Conservation (phyloP, 2,329 filamentous ascomycete species). For the Aspergillus melleus region DNA sequence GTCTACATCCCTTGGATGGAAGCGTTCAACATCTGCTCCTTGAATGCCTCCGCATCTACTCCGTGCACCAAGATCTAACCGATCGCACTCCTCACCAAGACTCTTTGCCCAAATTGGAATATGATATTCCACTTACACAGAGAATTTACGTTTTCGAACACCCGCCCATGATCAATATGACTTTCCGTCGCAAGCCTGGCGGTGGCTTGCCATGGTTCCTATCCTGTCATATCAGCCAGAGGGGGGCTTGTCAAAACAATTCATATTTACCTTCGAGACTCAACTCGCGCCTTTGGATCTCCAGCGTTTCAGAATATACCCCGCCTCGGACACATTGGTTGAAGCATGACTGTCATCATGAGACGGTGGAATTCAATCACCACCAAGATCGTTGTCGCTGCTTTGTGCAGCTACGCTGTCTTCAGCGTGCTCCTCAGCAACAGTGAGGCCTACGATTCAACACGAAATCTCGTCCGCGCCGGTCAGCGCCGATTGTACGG, state of each 20-base stretch:
- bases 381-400: conserved; percentile 4
- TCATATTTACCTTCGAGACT: not conserved
- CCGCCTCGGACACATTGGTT: not conserved
- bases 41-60: no score
- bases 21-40: not conserved
- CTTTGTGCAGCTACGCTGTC: conserved; percentile 4
- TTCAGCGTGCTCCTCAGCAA: conserved; percentile 1
- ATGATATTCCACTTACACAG: not conserved
- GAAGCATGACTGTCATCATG: conserved; percentile 8
- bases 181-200: not conserved
- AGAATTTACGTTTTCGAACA: not conserved
- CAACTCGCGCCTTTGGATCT: not conserved
- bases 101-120: not conserved
- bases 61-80: not conserved
- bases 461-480: conserved; percentile 1
- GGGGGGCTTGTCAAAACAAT: not conserved
- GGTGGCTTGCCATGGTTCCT: not conserved
- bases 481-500: conserved; percentile 13
- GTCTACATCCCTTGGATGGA: not conserved
- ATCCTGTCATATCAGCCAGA: not conserved
- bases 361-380: conserved; percentile 2
- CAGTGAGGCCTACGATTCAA: conserved; percentile 4
- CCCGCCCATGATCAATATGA: not conserved
- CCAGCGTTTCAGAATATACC: not conserved
- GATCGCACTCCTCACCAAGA: not conserved